These are phyloP conservation scores for Saccharomycopsis amapae DNA, from an alignment of 805 yeast species.

Conservation along the genomic window DNA sequence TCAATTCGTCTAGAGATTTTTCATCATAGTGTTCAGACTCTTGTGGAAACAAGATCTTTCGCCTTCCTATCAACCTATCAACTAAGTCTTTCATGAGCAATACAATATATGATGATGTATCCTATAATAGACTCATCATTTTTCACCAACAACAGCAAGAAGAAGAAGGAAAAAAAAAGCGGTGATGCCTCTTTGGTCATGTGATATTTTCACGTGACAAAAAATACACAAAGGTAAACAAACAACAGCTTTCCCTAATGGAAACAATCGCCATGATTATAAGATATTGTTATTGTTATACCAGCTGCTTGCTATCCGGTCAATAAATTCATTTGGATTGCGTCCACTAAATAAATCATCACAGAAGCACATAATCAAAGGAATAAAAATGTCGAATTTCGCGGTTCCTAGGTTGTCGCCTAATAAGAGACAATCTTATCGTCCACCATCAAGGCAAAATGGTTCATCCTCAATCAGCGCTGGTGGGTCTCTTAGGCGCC, in stretches of 20 bases:
- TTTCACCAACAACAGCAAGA: not conserved
- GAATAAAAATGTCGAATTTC: conserved; percentile 7
- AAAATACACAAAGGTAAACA: not conserved
- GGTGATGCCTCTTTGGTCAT: not conserved
- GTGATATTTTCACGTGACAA: not conserved
- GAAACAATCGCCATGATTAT: too few species aligned
- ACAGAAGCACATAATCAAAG: too few species aligned
- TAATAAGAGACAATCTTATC: conserved; percentile 3
- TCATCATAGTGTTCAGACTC: not conserved
- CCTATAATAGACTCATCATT: not conserved
- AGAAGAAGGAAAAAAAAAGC: not conserved
- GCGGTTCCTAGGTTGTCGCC: conserved; percentile 10
- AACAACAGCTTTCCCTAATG: too few species aligned
- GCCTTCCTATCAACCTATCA: conserved; percentile 1
- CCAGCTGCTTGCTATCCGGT: too few species aligned
- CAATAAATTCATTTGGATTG: too few species aligned
- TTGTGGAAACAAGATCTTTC: conserved; percentile 5
- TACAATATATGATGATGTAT: not conserved
- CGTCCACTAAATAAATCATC: too few species aligned
- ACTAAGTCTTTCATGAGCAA: conserved; percentile 2
- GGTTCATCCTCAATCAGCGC: not conserved
- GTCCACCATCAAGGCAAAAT: conserved; percentile 1
- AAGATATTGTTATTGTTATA: too few species aligned
- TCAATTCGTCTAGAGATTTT: conserved; percentile 1
- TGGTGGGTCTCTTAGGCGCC: conserved; percentile 12